Base-by-base conservation (phyloP, 176 grass and related monocot genomes). In the maize (Zea mays) region DNA sequence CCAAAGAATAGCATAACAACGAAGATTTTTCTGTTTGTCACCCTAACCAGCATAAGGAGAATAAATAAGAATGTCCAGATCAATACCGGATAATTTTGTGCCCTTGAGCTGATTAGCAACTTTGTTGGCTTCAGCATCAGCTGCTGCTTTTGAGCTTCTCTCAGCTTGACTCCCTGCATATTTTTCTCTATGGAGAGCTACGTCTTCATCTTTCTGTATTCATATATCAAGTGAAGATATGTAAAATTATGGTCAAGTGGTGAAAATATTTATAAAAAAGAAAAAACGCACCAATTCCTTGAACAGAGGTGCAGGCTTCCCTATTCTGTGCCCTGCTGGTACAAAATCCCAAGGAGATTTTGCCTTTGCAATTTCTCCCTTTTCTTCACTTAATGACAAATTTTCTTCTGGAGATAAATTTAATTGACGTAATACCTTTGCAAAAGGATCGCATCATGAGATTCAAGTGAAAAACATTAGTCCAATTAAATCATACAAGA, bases 141-240 rank as follows among this genome's bases (percentile, higher is more conserved):
- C 89, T 82, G 90, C 87, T 19, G 81, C 85, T 79, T 94, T 98
- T 68, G 63, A 77, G 83, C 68, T 77, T 64, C 96, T 94, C 44
- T 94, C 92, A 80, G 91, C 80, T 88, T 98, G 96, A 65, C 89
- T 94, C 20, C 96, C 91, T 4, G 96, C 85, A 81, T 94, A 98
- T 72, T 78, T 98, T 21, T 83, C 66, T 68, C 96, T 86, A 59
- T 90, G 88, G 35, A 45, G 76, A 64, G 78, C 78, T n/a, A 87
- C 87, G 4, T 92, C 91, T 72, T 94, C 89, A 57, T 95, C 85
- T 92, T 81, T 98, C 96, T 98, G 89, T 71, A 80, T 60, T 16
- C 51, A 69, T 77, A 48, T 65, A 48, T 61, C 43, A 86, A 84
- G 62, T 74, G 47, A 47, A 41, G 40, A 76, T 44, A 68, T 34